A percentile compares a stretch with the other conserved stretches of the same genome.
Conservation (phyloP, 148 eudicot genomes). For the Diospyros lotus region DNA sequence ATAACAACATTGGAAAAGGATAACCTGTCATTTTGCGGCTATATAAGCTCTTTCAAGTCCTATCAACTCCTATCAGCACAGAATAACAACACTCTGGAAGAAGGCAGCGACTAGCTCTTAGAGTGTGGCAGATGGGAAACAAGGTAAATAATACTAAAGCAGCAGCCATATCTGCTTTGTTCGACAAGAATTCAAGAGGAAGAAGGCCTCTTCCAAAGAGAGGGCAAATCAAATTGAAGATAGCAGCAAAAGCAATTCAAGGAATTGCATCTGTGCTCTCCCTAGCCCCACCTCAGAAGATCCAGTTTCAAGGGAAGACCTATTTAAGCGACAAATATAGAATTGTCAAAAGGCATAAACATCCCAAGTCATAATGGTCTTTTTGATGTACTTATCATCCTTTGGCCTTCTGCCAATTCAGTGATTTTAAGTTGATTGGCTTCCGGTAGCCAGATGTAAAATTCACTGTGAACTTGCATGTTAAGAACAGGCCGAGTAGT, state of each 20-base stretch:
- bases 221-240: neutral
- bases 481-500: no score
- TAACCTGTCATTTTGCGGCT: neutral
- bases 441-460: neutral
- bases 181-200: neutral
- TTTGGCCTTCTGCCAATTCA: neutral
- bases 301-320: neutral
- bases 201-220: conserved; percentile 1
- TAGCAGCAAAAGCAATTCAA: neutral
- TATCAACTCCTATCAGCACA: neutral
- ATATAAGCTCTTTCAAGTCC: neutral
- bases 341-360: neutral
- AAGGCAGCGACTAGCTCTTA: neutral
- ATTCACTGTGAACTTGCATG: no score
- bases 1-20: no score
- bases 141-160: neutral
- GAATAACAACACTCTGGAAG: neutral
- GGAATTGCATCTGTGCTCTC: neutral
- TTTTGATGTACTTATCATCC: neutral
- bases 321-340: neutral
- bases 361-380: neutral
- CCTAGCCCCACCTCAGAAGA: neutral
- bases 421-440: neutral
- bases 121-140: neutral
- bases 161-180: neutral